Conservation (phyloP, 371 early-diverging fungal species). For the Chytridium lagenaria region DNA sequence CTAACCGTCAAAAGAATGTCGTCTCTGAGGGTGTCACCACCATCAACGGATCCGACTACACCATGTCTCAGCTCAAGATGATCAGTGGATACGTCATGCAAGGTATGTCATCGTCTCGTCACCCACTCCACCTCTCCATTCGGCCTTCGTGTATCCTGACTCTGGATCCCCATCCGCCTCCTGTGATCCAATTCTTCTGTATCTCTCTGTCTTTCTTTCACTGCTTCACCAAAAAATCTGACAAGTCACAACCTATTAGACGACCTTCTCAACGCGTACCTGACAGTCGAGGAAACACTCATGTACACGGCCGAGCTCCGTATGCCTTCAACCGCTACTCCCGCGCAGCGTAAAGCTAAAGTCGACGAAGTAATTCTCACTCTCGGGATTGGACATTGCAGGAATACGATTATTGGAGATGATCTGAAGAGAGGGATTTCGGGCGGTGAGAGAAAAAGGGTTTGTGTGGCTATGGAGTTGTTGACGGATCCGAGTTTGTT, state of each 20-base stretch:
- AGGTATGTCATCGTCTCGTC: background rate
- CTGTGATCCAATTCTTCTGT: no score
- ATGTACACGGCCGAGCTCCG: conserved; percentile 75
- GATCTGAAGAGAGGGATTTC: conserved; percentile 91
- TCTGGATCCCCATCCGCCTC: no score
- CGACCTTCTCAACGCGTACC: conserved; percentile 57
- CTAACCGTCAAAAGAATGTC: conserved; percentile 18
- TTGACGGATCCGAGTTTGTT: conserved; percentile 67
- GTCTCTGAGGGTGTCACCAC: background rate
- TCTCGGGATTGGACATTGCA: conserved; percentile 79
- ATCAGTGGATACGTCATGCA: conserved; percentile 47
- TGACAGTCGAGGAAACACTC: conserved; percentile 61
- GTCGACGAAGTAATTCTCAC: conserved; percentile 77
- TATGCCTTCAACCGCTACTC: conserved; percentile 53
- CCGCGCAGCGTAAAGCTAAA: conserved; percentile 49
- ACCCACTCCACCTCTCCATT: no score
- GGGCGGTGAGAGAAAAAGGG: conserved; percentile 77
- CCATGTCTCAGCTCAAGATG: conserved; percentile 26
- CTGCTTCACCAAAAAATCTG: background rate
- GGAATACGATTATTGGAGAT: conserved; percentile 81
- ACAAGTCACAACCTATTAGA: conserved; percentile 71
- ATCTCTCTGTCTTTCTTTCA: background rate
- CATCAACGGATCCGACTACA: conserved; percentile 23
- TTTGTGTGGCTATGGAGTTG: conserved; percentile 59
- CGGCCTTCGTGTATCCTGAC: no score